Conservation (phyloP, 139 green algal genomes). For the Volvox africanus region DNA sequence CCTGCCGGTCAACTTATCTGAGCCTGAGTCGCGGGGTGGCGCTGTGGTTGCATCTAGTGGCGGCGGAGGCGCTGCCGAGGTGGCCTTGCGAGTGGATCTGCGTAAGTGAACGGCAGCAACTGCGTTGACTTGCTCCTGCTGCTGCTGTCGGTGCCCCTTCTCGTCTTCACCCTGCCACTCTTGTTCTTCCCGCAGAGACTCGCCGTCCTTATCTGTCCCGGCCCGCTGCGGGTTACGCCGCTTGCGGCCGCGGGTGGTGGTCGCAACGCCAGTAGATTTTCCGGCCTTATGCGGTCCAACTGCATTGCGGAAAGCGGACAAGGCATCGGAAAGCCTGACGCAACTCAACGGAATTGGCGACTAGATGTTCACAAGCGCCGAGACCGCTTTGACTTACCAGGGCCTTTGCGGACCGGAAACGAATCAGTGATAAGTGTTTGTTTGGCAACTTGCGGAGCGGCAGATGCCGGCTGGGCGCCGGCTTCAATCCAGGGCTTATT, state of each 20-base stretch:
- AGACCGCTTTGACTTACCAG: slow-evolving; percentile 14
- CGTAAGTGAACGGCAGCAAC: background rate
- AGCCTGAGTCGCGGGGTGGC: background rate
- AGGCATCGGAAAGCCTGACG: background rate
- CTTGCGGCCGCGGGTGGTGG: background rate
- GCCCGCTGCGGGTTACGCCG: background rate
- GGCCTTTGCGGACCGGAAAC: slow-evolving; percentile 17
- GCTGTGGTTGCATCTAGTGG: background rate
- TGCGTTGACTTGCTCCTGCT: background rate
- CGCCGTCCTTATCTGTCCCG: slow-evolving; percentile 1
- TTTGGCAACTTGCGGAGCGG: background rate
- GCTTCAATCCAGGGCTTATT: background rate
- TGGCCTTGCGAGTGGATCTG: background rate
- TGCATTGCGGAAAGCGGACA: background rate
- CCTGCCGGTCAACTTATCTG: too few relatives aligned
- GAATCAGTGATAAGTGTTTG: slow-evolving; percentile 24
- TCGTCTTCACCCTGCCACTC: background rate
- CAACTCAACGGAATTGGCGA: background rate
- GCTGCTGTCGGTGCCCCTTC: background rate
- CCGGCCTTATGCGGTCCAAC: background rate
- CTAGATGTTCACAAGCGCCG: background rate
- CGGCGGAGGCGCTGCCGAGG: background rate
- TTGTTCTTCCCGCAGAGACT: background rate
- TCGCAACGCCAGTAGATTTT: background rate
- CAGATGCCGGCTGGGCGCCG: background rate